These are phyloP conservation scores for Clavaria fumosa DNA, from an alignment of 768 basidiomycete genomes.

Conservation along the genomic window DNA sequence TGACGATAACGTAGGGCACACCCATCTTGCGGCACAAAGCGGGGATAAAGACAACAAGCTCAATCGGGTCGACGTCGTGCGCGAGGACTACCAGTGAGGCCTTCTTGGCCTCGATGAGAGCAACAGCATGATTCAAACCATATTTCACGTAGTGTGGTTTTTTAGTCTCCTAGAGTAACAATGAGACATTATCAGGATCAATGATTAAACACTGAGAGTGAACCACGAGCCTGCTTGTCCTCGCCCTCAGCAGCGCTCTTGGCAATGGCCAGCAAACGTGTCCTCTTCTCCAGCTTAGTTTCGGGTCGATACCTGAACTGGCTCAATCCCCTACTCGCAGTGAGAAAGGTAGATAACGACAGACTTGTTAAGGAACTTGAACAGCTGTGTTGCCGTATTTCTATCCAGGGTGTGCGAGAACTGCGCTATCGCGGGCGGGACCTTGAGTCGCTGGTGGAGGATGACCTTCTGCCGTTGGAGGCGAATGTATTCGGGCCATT, in stretches of 20 bases:
- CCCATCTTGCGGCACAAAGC: constrained; percentile 99
- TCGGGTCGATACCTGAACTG: constrained; percentile 64
- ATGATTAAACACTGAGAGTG: background rate
- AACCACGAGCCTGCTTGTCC: constrained; percentile 38
- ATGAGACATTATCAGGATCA: background rate
- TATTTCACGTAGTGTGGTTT: constrained; percentile 94
- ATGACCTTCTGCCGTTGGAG: constrained; percentile 98
- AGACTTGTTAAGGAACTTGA: constrained; percentile 93
- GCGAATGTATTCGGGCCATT: constrained; percentile 98
- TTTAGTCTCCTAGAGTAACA: constrained; percentile 50
- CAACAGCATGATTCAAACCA: constrained; percentile 93
- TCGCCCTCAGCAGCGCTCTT: constrained; percentile 71
- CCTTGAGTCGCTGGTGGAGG: constrained; percentile 93
- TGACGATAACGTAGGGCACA: constrained; percentile 95
- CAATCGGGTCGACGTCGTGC: constrained; percentile 97
- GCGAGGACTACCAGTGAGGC: constrained; percentile 90
- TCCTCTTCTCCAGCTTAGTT: constrained; percentile 95
- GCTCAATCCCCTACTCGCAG: background rate
- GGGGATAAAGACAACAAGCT: constrained; percentile 96
- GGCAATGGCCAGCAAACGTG: constrained; percentile 67
- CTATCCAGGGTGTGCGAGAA: constrained; percentile 98
- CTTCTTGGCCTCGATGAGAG: constrained; percentile 95
- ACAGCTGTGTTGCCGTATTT: constrained; percentile 96
- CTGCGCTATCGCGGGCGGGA: constrained; percentile 94
- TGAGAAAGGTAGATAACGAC: background rate